Evolutionary conservation across 1,284 basidiomycete species (phyloP).

Genomic region (Meira nashicola): DNA sequence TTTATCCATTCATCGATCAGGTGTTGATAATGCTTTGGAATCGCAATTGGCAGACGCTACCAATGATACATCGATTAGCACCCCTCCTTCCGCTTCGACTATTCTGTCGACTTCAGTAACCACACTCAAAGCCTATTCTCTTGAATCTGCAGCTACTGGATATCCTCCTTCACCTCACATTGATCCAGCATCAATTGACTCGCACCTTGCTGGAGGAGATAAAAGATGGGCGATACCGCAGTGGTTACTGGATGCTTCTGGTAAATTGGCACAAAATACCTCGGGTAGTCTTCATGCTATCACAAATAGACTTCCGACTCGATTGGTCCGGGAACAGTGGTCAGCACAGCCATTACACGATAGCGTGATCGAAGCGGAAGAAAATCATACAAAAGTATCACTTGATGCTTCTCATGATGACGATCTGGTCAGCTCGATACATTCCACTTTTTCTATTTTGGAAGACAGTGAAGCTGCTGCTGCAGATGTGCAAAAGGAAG

Average conservation of each 20-base stretch:
- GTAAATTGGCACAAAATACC: not conserved
- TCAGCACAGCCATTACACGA: not conserved
- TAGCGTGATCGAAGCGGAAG: not conserved
- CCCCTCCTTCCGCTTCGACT: not conserved
- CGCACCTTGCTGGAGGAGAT: not conserved
- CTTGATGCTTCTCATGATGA: not conserved
- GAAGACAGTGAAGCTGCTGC: not conserved
- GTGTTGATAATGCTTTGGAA: not conserved
- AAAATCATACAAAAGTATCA: not conserved
- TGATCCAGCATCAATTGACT: not conserved
- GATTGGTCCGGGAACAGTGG: not conserved
- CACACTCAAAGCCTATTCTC: not conserved
- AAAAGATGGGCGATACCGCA: not conserved
- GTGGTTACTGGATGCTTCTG: not conserved
- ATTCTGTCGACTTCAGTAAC: not conserved
- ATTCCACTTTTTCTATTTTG: not conserved
- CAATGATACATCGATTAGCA: not conserved
- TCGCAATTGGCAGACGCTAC: slow-evolving; percentile 5
- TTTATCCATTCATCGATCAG: no score
- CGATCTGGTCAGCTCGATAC: not conserved
- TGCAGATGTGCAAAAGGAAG: slow-evolving; percentile 10
- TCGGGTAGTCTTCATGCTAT: not conserved
- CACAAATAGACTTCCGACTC: not conserved
- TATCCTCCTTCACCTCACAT: not conserved
- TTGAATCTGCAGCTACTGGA: not conserved